Evolutionary conservation across 2,329 filamentous ascomycete genomes (phyloP).

Genomic region (Colletotrichum sp.): DNA sequence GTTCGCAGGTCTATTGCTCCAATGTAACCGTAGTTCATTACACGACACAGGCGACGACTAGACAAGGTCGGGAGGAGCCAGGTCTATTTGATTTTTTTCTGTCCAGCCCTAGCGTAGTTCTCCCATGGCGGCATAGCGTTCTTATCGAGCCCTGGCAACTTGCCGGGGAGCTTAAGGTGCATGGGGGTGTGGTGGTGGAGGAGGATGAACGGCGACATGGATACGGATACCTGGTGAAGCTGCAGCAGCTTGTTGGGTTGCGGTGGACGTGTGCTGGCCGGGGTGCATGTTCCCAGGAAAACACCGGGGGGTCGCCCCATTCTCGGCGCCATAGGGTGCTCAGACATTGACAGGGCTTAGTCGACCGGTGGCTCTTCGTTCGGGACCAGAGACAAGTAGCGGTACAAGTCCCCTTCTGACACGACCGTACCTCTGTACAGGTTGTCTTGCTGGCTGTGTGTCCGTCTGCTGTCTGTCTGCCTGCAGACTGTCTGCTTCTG

Average conservation of each 20-base stretch:
- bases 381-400: conserved; percentile 7
- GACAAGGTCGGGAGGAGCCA: conserved; percentile 17
- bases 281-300: conserved; percentile 13
- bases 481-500: background rate
- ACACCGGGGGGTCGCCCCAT: conserved; percentile 18
- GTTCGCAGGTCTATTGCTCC: background rate
- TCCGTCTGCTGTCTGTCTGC: background rate
- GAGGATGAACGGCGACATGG: conserved; percentile 20
- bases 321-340: conserved; percentile 18
- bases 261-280: conserved; percentile 17
- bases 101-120: conserved; percentile 16
- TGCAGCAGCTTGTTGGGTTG: conserved; percentile 11
- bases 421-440: background rate
- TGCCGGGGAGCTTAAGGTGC: conserved; percentile 21
- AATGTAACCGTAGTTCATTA: conserved; percentile 17
- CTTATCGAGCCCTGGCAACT: conserved; percentile 19
- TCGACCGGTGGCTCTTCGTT: conserved; percentile 14
- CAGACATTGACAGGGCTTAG: conserved; percentile 23
- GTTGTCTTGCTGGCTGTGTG: background rate
- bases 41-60: background rate
- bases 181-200: conserved; percentile 18
- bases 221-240: conserved; percentile 16
- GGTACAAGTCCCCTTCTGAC: conserved; percentile 15
- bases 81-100: conserved; percentile 22
- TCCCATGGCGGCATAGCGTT: conserved; percentile 22